Conservation (phyloP, 2,329 filamentous ascomycete genomes). For the Sporothrix globosa region DNA sequence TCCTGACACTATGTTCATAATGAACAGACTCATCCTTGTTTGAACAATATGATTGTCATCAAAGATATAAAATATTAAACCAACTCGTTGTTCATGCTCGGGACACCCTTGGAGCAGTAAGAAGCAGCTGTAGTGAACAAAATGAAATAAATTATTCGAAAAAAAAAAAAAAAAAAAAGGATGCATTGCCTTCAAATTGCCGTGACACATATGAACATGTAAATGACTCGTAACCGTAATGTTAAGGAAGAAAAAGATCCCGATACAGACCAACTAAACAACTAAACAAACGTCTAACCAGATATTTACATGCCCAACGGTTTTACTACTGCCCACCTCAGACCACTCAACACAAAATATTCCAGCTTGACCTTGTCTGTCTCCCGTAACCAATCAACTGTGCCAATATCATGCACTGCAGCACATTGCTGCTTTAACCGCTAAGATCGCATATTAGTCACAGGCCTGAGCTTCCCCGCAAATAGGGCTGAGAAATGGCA, state of each 20-base stretch:
- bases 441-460: neutral
- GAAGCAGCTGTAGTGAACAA: neutral
- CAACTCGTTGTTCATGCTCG: slow-evolving; percentile 4
- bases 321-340: no score
- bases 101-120: neutral
- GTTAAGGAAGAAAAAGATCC: no score
- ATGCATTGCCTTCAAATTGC: neutral
- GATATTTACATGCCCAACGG: no score
- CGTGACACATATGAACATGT: no score
- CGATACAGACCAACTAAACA: no score
- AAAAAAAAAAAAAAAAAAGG: neutral
- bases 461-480: neutral
- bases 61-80: neutral
- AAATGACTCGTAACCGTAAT: no score
- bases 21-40: no score
- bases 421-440: neutral
- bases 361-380: no score
- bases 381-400: no score
- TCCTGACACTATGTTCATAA: neutral
- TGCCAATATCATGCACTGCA: neutral
- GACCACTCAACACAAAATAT: no score
- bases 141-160: no score
- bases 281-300: no score
- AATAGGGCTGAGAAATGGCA: slow-evolving; percentile 20
- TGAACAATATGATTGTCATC: neutral